Evolutionary conservation across 495 filamentous ascomycete genomes (phyloP).

Genomic region (Podospora fimiseda): DNA sequence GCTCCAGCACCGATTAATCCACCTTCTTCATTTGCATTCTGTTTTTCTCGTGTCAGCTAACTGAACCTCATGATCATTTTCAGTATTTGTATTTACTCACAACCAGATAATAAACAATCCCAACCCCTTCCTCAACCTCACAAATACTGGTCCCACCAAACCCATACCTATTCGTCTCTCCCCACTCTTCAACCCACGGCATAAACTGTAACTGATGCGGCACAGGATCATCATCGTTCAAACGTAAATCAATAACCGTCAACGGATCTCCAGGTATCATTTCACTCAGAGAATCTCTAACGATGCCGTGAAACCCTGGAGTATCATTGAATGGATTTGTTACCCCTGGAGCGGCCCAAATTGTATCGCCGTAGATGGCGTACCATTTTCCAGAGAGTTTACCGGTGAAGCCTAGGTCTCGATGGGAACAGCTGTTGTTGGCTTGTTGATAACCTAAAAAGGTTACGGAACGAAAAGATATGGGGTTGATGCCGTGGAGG

Average conservation of each 20-base stretch:
- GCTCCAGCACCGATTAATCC: conserved; percentile 30
- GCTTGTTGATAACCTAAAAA: conserved; percentile 31
- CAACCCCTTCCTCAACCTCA: conserved; percentile 21
- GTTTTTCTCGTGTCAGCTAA: neutral
- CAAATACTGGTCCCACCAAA: conserved; percentile 35
- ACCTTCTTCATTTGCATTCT: conserved; percentile 25
- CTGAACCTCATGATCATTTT: neutral
- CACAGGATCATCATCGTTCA: conserved; percentile 27
- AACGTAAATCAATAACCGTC: conserved; percentile 21
- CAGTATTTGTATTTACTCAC: conserved; percentile 4
- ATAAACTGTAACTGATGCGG: conserved; percentile 29
- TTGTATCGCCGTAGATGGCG: conserved; percentile 32
- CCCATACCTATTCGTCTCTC: conserved; percentile 25
- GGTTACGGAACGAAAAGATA: conserved; percentile 14
- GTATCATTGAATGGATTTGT: conserved; percentile 20
- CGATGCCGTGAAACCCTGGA: conserved; percentile 32
- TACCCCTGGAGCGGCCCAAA: conserved; percentile 29
- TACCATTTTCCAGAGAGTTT: conserved; percentile 32
- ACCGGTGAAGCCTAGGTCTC: conserved; percentile 38
- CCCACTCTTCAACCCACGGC: conserved; percentile 28
- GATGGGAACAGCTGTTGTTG: conserved; percentile 32
- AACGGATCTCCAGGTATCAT: conserved; percentile 27
- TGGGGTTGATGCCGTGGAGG: conserved; percentile 26
- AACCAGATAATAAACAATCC: conserved; percentile 27
- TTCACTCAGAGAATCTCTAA: conserved; percentile 25